Base-by-base conservation (phyloP, 2,329 filamentous ascomycete species). In the Fusarium albidum region DNA sequence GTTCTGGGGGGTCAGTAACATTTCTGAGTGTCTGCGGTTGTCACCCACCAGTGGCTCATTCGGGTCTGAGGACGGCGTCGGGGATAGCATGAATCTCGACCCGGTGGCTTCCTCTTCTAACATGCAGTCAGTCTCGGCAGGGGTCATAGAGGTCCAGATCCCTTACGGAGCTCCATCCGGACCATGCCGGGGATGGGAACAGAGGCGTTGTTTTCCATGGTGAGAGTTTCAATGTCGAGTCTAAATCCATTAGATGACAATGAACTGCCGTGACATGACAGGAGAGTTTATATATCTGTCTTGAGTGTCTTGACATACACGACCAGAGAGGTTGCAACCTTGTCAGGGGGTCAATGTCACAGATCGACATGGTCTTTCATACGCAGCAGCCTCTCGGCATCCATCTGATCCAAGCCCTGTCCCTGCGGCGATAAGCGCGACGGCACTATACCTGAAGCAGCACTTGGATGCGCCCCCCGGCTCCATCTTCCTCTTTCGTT, bases 41-140 rank as follows among this genome's bases (percentile, higher is more conserved):
- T 29, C 14, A 18, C 66, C 34, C 25, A 72, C 70, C 18, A 72
- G 47, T 2, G 70, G 70, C 9, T 72, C 70, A 34, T 72, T 71
- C 6, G 70, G 70, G 2, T 72, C 65, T 0, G 48, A 63, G 7
- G 65, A 64, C 1, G 65, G 65, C 3, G 49, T 61, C 3, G 64
- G 64, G 2, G 55, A 46, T 1, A 66, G 32, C 3, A 66, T 43
- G 15, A 66, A 66, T 3, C 35, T 34, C 9, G 61, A 55, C 9
- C 64, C 63, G 11, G 59, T 59, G 6, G 61, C 39, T 32, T 41
- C 47, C 13, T 63, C 52, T 35, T 52, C 63, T 61, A 17, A 9
- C 5, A 32, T n/a, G n/a, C n/a, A n/a, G n/a, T 29, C 17, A 21
- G 17, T 13, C n/a, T 58, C 27, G 49, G 39, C 14, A n/a, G 5